Percentiles rank a stretch among this genome's conserved stretches.
These are phyloP conservation scores for Ophiostoma quercus DNA, from an alignment of 2,329 filamentous ascomycete genomes.

Conservation along the genomic window DNA sequence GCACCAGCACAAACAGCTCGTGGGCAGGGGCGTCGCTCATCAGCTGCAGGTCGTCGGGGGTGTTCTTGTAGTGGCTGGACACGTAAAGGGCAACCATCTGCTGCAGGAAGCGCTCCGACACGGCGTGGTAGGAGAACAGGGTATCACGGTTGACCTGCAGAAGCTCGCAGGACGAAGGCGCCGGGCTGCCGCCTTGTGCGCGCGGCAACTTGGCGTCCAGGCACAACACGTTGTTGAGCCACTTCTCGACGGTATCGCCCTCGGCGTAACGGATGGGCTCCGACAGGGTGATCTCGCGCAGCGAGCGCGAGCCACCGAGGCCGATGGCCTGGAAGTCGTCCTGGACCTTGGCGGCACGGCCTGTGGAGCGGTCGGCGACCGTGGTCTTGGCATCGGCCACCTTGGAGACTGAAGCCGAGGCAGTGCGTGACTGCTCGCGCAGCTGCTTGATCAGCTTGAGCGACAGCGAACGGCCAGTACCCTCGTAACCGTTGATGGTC, in stretches of 20 bases:
- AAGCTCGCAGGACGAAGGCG: slow-evolving; percentile 86
- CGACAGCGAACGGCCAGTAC: slow-evolving; percentile 88
- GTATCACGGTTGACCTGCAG: slow-evolving; percentile 94
- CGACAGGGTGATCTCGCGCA: slow-evolving; percentile 85
- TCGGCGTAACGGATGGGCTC: slow-evolving; percentile 93
- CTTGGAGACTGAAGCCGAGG: slow-evolving; percentile 41
- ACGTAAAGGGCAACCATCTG: slow-evolving; percentile 98
- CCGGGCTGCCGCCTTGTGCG: slow-evolving; percentile 73
- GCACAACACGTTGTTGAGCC: slow-evolving; percentile 91
- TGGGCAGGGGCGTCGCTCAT: slow-evolving; percentile 98
- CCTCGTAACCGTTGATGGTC: slow-evolving; percentile 98
- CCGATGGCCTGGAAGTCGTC: slow-evolving; percentile 53
- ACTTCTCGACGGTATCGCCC: slow-evolving; percentile 88
- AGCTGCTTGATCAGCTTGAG: slow-evolving; percentile 96
- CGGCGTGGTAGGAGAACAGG: slow-evolving; percentile 94
- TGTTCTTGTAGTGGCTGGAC: slow-evolving; percentile 96
- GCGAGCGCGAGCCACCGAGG: slow-evolving; percentile 47
- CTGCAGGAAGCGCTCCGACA: slow-evolving; percentile 94
- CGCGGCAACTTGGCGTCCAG: slow-evolving; percentile 83
- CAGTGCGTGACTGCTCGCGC: slow-evolving; percentile 76
- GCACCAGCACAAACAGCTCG: slow-evolving; percentile 89
- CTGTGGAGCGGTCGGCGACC: slow-evolving; percentile 73
- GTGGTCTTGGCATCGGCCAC: slow-evolving; percentile 37
- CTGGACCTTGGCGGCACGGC: slow-evolving; percentile 61
- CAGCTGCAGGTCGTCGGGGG: slow-evolving; percentile 93